Evolutionary conservation across 1,284 basidiomycete species (phyloP).

Genomic region (Agroathelia rolfsii): DNA sequence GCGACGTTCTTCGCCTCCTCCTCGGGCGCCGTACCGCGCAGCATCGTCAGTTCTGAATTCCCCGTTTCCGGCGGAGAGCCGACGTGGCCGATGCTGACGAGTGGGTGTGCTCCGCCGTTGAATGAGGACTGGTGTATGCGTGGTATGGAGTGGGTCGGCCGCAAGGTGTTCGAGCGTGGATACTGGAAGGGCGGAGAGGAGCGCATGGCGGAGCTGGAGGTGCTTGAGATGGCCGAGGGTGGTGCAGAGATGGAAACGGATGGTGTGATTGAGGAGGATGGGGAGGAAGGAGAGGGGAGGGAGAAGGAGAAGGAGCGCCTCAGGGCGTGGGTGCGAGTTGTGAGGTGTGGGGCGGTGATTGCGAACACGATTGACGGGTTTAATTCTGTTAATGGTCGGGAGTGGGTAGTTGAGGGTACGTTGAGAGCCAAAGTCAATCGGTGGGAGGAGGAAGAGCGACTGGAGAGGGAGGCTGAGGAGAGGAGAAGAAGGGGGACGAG

Average conservation of each 20-base stretch:
- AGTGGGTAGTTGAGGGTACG: slow-evolving; percentile 60
- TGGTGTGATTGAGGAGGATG: slow-evolving; percentile 73
- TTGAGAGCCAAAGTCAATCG: slow-evolving; percentile 60
- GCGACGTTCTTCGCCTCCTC: slow-evolving; percentile 56
- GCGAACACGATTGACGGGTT: slow-evolving; percentile 72
- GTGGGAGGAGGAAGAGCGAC: slow-evolving; percentile 62
- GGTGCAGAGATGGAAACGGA: slow-evolving; percentile 44
- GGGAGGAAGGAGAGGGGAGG: slow-evolving; percentile 36
- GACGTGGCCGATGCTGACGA: slow-evolving; percentile 53
- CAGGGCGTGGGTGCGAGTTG: slow-evolving; percentile 66
- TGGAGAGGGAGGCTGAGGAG: slow-evolving; percentile 60
- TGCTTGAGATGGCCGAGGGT: slow-evolving; percentile 57
- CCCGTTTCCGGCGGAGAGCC: slow-evolving; percentile 23
- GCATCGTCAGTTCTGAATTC: slow-evolving; percentile 38
- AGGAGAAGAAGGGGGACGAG: slow-evolving; percentile 45
- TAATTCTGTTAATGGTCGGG: slow-evolving; percentile 46
- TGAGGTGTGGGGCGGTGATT: slow-evolving; percentile 64
- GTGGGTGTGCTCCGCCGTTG: slow-evolving; percentile 60
- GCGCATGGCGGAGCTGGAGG: slow-evolving; percentile 68
- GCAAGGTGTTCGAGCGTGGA: slow-evolving; percentile 81
- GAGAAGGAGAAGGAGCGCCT: slow-evolving; percentile 20
- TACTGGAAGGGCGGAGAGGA: slow-evolving; percentile 77
- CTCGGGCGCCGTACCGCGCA: slow-evolving; percentile 53
- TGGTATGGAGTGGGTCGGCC: slow-evolving; percentile 91
- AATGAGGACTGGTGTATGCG: slow-evolving; percentile 94